Conservation (phyloP, 2,329 filamentous ascomycete species). For the Teratosphaeria destructans region DNA sequence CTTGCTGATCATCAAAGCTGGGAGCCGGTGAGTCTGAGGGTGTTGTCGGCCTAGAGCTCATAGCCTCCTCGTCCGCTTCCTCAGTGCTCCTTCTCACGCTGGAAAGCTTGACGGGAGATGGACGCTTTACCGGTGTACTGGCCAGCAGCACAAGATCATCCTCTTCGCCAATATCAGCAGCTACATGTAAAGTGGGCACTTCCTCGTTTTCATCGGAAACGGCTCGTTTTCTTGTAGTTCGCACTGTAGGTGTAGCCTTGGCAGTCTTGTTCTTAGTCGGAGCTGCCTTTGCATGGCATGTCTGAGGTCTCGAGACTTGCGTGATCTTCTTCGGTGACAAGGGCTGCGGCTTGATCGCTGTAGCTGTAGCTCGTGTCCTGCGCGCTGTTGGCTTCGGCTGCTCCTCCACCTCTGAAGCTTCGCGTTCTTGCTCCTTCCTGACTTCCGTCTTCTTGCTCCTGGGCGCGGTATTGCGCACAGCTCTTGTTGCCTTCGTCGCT, state of each 20-base stretch:
- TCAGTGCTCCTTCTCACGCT: background rate
- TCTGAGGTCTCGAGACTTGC: conserved; percentile 18
- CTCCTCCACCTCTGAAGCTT: background rate
- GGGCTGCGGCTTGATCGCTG: conserved; percentile 15
- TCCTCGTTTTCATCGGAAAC: conserved; percentile 24
- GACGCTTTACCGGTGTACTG: conserved; percentile 2
- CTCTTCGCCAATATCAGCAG: conserved; percentile 3
- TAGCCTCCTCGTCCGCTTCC: conserved; percentile 8
- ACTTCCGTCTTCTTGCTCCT: conserved; percentile 1
- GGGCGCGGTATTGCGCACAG: background rate
- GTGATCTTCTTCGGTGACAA: conserved; percentile 29
- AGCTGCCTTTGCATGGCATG: conserved; percentile 6
- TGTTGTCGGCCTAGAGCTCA: conserved; percentile 16
- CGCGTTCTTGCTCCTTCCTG: background rate
- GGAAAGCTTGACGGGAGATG: background rate
- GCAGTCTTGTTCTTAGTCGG: conserved; percentile 4
- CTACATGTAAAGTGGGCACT: conserved; percentile 2
- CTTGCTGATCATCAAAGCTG: conserved; percentile 5
- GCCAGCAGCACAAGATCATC: conserved; percentile 2
- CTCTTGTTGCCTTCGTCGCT: background rate
- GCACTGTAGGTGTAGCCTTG: background rate
- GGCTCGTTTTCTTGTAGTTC: conserved; percentile 10
- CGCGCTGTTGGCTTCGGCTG: conserved; percentile 1
- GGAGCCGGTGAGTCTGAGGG: conserved; percentile 11
- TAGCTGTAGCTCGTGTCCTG: conserved; percentile 1